Conservation (phyloP, 805 yeast species). For the Barnettozyma californica region DNA sequence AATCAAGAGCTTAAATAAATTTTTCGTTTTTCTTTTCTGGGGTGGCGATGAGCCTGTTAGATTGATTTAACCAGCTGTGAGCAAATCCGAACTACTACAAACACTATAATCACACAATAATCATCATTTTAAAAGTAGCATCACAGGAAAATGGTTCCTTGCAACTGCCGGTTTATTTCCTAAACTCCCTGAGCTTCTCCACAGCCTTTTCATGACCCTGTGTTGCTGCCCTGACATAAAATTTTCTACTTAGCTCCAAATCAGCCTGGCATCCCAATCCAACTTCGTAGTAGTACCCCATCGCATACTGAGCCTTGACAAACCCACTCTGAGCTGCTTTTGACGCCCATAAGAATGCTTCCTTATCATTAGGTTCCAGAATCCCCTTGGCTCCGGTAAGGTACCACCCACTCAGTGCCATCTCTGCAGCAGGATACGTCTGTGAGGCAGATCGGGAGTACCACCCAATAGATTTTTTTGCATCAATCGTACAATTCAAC, state of each 20-base stretch:
- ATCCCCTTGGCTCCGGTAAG: slow-evolving; percentile 60
- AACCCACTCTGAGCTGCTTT: slow-evolving; percentile 57
- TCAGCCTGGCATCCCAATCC: slow-evolving; percentile 53
- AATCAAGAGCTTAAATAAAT: not conserved
- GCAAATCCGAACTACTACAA: not conserved
- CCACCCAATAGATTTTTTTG: slow-evolving; percentile 65
- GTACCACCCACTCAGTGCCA: slow-evolving; percentile 75
- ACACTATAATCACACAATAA: not conserved
- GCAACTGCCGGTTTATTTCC: not conserved
- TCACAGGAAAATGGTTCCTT: not conserved
- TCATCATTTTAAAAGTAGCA: too few species aligned
- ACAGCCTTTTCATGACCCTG: slow-evolving; percentile 57
- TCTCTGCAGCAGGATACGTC: slow-evolving; percentile 62
- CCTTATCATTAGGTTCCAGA: slow-evolving; percentile 49
- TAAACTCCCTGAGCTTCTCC: slow-evolving; percentile 15
- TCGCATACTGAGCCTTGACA: slow-evolving; percentile 60
- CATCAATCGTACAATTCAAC: slow-evolving; percentile 44
- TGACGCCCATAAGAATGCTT: slow-evolving; percentile 64
- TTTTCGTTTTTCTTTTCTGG: not conserved
- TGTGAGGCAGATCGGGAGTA: slow-evolving; percentile 57
- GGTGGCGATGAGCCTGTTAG: not conserved
- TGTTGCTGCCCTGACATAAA: slow-evolving; percentile 56
- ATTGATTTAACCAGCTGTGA: not conserved
- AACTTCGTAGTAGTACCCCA: slow-evolving; percentile 62
- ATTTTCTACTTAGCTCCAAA: slow-evolving; percentile 38